Evolutionary conservation across 352 stramenopile species (phyloP).

Genomic region (Phytopythium montanum): DNA sequence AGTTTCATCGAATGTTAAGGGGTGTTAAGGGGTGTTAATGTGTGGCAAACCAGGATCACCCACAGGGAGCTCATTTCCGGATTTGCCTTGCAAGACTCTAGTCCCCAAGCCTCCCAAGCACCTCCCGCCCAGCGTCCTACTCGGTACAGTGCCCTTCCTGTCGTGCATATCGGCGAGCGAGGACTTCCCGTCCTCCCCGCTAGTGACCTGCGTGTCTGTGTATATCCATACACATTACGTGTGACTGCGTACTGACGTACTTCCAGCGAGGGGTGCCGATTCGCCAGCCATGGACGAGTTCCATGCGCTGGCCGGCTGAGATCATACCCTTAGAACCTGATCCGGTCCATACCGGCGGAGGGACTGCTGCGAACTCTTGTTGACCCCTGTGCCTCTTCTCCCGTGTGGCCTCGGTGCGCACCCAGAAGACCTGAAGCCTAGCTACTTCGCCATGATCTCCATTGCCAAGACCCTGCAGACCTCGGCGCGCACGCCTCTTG

Average conservation of each 20-base stretch:
- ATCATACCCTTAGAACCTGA: slow-evolving; percentile 67
- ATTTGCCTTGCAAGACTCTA: slow-evolving; percentile 15
- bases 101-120: not conserved
- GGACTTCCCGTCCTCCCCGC: not conserved
- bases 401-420: not conserved
- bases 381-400: slow-evolving; percentile 17
- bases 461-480: slow-evolving; percentile 29
- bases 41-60: slow-evolving; percentile 1
- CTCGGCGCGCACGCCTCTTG: slow-evolving; percentile 7
- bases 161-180: not conserved
- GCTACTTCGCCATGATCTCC: slow-evolving; percentile 39
- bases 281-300: slow-evolving; percentile 39
- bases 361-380: slow-evolving; percentile 35
- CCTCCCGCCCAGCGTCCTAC: not conserved
- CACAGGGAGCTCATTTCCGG: slow-evolving; percentile 9
- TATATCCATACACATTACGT: not conserved
- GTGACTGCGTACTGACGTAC: slow-evolving; percentile 21
- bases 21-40: not conserved
- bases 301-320: slow-evolving; percentile 47
- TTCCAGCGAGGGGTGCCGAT: slow-evolving; percentile 63
- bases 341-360: slow-evolving; percentile 60
- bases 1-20: not conserved
- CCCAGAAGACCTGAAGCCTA: not conserved
- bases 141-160: slow-evolving; percentile 6
- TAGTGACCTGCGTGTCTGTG: not conserved